Evolutionary conservation across 257 asterid species (phyloP).

Genomic region (Salvia miltiorrhiza): DNA sequence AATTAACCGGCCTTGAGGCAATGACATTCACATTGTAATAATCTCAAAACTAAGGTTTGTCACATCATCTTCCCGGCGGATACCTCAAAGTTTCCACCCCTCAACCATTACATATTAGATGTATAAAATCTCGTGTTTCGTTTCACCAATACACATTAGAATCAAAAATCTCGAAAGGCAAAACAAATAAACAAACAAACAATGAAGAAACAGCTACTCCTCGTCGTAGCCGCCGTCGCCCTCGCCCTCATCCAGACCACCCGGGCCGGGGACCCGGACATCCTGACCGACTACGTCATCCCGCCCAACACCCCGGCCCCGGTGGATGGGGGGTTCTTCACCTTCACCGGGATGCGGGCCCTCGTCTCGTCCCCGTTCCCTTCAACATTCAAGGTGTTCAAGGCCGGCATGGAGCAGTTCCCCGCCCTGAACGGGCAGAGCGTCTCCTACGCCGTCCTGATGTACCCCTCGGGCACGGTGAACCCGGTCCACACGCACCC

Average conservation of each 20-base stretch:
- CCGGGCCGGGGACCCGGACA: constrained; percentile 45
- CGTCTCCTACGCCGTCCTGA: constrained; percentile 46
- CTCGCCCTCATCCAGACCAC: background rate
- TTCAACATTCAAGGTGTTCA: constrained; percentile 32
- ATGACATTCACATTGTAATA: constrained; percentile 7
- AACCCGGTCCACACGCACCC: constrained; percentile 67
- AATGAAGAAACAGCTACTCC: constrained; percentile 7
- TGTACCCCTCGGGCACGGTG: constrained; percentile 41
- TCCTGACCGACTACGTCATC: constrained; percentile 42
- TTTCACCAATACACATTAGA: background rate
- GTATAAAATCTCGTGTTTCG: background rate
- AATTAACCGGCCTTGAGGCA: background rate
- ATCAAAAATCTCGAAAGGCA: background rate
- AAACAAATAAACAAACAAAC: background rate
- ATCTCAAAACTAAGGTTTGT: constrained; percentile 10
- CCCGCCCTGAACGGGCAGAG: constrained; percentile 50
- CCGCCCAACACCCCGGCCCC: constrained; percentile 26
- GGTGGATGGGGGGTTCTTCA: constrained; percentile 36
- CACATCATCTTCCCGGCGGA: constrained; percentile 14
- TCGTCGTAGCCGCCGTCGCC: constrained; percentile 1
- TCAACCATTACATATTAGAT: no score
- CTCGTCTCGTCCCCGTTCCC: constrained; percentile 37
- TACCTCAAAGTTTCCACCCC: background rate
- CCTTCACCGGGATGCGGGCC: constrained; percentile 44
- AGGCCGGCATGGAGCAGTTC: constrained; percentile 43